phyloP scores from a whole-genome alignment of 208 protist genomes.

The Leishmania turanica region DNA sequence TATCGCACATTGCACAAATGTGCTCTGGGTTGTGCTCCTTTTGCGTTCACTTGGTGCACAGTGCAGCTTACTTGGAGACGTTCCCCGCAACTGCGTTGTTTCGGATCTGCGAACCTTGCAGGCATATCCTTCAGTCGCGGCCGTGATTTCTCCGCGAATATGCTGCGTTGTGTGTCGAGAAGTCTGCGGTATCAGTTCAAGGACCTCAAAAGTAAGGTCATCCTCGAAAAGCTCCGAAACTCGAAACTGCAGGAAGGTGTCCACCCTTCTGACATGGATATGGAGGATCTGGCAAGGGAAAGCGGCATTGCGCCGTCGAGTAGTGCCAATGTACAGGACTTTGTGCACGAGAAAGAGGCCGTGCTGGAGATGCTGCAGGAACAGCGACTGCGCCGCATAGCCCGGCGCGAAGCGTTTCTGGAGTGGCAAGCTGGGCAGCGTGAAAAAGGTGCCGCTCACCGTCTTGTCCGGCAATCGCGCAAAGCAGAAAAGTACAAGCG shows the following conservation, averaged over 20 bases:
- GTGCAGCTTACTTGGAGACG: not conserved
- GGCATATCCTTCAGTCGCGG: too few relatives aligned
- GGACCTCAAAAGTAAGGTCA: slow-evolving; percentile 31
- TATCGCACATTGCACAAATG: not conserved
- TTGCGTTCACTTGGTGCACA: not conserved
- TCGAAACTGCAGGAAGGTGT: slow-evolving; percentile 37
- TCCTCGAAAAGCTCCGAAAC: slow-evolving; percentile 24
- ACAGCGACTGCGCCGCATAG: slow-evolving; percentile 61
- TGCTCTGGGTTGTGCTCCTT: not conserved
- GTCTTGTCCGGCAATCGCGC: slow-evolving; percentile 62
- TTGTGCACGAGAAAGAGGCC: slow-evolving; percentile 39
- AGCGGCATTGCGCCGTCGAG: slow-evolving; percentile 34
- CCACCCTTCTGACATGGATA: slow-evolving; percentile 36
- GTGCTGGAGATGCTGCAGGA: slow-evolving; percentile 58
- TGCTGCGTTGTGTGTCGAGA: slow-evolving; percentile 25
- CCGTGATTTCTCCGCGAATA: not conserved
- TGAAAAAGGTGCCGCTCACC: slow-evolving; percentile 84
- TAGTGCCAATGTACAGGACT: slow-evolving; percentile 14
- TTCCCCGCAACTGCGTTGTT: not conserved
- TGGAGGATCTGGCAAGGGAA: slow-evolving; percentile 44
- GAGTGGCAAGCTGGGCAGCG: slow-evolving; percentile 85
- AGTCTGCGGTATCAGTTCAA: slow-evolving; percentile 22
- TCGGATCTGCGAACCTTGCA: not conserved
- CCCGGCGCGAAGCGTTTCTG: slow-evolving; percentile 74
- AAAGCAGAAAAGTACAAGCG: slow-evolving; percentile 80